Evolutionary conservation across 768 basidiomycete species (phyloP).

Genomic region (Boletus subcaerulescens): DNA sequence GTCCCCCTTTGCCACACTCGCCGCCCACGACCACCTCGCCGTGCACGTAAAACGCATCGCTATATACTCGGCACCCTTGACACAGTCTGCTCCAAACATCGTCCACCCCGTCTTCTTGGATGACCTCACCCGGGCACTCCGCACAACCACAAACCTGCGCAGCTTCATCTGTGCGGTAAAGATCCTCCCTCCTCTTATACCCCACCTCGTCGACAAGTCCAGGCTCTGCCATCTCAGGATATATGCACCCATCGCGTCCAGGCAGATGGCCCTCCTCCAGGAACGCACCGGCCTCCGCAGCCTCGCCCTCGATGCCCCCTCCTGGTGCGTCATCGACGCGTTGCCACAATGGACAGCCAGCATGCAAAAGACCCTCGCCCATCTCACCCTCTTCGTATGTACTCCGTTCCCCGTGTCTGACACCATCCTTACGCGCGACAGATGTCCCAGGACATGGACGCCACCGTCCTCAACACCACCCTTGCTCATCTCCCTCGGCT

Average conservation of each 20-base stretch:
- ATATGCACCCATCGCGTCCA: constrained; percentile 49
- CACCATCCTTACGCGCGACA: constrained; percentile 23
- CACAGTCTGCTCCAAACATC: constrained; percentile 30
- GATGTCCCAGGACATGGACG: constrained; percentile 58
- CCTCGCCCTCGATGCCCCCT: constrained; percentile 56
- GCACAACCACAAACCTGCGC: constrained; percentile 48
- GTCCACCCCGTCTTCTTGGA: constrained; percentile 47
- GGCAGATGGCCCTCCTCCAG: constrained; percentile 46
- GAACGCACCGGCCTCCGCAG: constrained; percentile 39
- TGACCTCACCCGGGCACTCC: constrained; percentile 50
- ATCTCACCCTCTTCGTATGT: constrained; percentile 61
- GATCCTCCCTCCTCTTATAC: constrained; percentile 50
- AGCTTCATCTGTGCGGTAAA: constrained; percentile 53
- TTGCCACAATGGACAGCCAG: constrained; percentile 55
- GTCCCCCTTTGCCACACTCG: constrained; percentile 61
- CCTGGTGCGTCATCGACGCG: constrained; percentile 57
- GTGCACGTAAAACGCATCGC: constrained; percentile 61
- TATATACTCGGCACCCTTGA: constrained; percentile 45
- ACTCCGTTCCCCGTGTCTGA: neutral
- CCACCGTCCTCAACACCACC: constrained; percentile 44
- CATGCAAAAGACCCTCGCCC: constrained; percentile 45
- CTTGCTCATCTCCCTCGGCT: constrained; percentile 52
- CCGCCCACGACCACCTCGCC: constrained; percentile 49
- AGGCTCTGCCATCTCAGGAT: constrained; percentile 48
- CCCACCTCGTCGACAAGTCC: constrained; percentile 41